A percentile compares a stretch with the other conserved stretches of the same genome.
These are phyloP conservation scores for Podaxis sp. DNA, from an alignment of 768 basidiomycete species.

Conservation along the genomic window DNA sequence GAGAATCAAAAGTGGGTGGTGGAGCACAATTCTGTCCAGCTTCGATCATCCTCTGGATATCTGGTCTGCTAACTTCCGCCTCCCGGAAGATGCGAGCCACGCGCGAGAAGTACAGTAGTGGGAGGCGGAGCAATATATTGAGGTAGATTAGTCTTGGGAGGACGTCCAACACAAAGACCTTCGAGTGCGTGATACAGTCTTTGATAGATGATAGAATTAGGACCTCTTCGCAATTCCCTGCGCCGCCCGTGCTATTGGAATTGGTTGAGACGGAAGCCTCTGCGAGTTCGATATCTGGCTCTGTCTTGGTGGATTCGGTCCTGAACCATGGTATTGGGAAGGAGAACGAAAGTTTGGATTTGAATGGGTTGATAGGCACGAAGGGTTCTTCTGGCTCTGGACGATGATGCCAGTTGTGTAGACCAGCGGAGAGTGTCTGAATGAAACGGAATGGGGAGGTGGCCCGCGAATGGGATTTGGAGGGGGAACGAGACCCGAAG, in stretches of 20 bases:
- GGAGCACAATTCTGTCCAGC: conserved; percentile 20
- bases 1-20: conserved; percentile 16
- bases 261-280: conserved; percentile 17
- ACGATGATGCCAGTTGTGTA: conserved; percentile 36
- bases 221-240: conserved; percentile 31
- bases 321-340: conserved; percentile 21
- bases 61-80: conserved; percentile 74
- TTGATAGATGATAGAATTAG: conserved; percentile 24
- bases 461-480: conserved; percentile 44
- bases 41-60: conserved; percentile 58
- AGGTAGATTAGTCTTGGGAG: conserved; percentile 45
- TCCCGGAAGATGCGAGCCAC: conserved; percentile 77
- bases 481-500: conserved; percentile 8
- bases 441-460: conserved; percentile 63
- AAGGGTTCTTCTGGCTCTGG: conserved; percentile 49
- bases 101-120: conserved; percentile 76
- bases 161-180: conserved; percentile 35
- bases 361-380: conserved; percentile 56
- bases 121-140: conserved; percentile 63
- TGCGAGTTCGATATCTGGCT: conserved; percentile 30
- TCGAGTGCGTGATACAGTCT: conserved; percentile 21
- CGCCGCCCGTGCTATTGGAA: conserved; percentile 21
- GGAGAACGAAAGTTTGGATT: conserved; percentile 26
- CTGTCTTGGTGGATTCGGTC: conserved; percentile 26
- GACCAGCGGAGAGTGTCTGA: conserved; percentile 49